Evolutionary conservation across 129 eudicot species (phyloP).

Genomic region (Centella asiatica): DNA sequence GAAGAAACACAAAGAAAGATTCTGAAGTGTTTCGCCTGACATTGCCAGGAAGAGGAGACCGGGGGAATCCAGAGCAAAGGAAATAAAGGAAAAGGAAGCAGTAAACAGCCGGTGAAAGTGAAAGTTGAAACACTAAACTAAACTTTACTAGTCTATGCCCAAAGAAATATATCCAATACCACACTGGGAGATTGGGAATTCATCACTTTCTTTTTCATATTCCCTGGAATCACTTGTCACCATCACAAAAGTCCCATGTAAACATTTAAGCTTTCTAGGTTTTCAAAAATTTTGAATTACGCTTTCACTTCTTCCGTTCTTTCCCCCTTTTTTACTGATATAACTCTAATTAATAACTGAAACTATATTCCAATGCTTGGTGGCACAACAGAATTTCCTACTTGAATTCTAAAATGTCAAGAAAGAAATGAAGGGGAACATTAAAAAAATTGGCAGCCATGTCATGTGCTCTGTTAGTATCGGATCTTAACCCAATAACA

Average conservation of each 20-base stretch:
- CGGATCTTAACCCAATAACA: no score
- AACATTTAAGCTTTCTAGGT: constrained; percentile 13
- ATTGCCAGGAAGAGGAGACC: constrained; percentile 1
- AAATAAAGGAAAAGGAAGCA: not conserved
- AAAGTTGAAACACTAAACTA: constrained; percentile 3
- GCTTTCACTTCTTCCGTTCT: not conserved
- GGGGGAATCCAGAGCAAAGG: constrained; percentile 10
- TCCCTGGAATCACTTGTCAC: constrained; percentile 23
- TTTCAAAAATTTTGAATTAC: constrained; percentile 4
- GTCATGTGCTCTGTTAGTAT: not conserved
- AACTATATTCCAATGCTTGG: not conserved
- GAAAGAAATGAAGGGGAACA: no score
- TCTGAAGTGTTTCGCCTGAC: constrained; percentile 6
- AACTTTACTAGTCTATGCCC: constrained; percentile 15
- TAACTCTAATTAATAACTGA: not conserved
- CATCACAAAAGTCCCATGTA: constrained; percentile 20
- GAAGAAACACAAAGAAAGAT: constrained; percentile 10
- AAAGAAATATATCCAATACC: constrained; percentile 10
- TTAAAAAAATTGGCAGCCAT: no score
- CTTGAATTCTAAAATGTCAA: no score
- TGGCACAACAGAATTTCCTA: no score
- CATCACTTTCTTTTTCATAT: constrained; percentile 29
- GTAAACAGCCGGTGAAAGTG: constrained; percentile 2
- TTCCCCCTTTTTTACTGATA: not conserved
- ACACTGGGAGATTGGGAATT: constrained; percentile 11